Conservation (phyloP, 768 basidiomycete genomes). For the Cyathus striatus region DNA sequence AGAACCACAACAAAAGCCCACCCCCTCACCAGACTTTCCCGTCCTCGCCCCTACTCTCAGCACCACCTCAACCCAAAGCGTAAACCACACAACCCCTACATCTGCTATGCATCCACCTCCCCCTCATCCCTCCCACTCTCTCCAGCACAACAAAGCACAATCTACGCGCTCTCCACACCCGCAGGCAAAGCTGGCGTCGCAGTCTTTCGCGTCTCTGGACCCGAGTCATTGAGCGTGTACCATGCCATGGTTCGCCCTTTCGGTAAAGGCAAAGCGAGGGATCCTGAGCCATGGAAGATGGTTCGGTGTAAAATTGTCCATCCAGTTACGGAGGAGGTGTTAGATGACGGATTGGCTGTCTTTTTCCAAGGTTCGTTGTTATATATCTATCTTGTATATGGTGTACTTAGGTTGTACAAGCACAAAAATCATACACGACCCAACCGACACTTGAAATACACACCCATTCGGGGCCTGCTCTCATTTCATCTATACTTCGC, state of each 20-base stretch:
- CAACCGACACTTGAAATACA: conserved; percentile 83
- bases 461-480: conserved; percentile 80
- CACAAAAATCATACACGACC: conserved; percentile 77
- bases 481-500: conserved; percentile 64
- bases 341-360: conserved; percentile 80
- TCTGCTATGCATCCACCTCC: too few relatives aligned
- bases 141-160: conserved; percentile 62
- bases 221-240: conserved; percentile 63
- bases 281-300: conserved; percentile 61
- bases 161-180: conserved; percentile 86
- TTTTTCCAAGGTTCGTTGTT: conserved; percentile 68
- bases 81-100: too few relatives aligned
- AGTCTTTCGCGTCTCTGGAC: conserved; percentile 80
- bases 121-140: conserved; percentile 24
- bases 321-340: conserved; percentile 49
- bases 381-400: too few relatives aligned
- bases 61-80: too few relatives aligned
- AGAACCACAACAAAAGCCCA: too few relatives aligned
- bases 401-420: too few relatives aligned
- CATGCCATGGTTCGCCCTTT: conserved; percentile 39
- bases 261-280: background rate
- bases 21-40: too few relatives aligned
- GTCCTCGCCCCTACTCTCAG: too few relatives aligned
- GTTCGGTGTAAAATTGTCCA: conserved; percentile 66
- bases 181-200: conserved; percentile 83